Conservation (phyloP, 352 stramenopile species). For the Phytophthora vignae region DNA sequence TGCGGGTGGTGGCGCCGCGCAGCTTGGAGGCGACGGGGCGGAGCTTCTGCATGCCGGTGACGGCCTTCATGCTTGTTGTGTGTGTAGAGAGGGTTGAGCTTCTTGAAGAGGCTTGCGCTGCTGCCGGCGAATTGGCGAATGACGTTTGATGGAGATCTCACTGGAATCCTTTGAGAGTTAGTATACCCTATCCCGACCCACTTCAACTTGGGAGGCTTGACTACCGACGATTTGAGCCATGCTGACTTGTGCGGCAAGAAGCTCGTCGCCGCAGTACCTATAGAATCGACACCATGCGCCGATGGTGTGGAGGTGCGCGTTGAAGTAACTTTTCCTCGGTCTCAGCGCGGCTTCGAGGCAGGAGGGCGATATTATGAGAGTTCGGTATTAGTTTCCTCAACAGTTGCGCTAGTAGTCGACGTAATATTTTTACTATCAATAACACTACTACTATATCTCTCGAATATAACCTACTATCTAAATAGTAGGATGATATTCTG, state of each 20-base stretch:
- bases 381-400: no score
- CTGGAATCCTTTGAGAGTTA: neutral
- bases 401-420: no score
- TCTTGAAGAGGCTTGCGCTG: slow-evolving; percentile 13
- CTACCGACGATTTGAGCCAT: neutral
- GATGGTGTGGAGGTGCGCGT: neutral
- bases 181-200: no score
- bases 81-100: neutral
- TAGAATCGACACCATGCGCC: neutral
- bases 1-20: slow-evolving; percentile 31
- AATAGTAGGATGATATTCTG: no score
- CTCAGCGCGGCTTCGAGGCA: no score
- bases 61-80: slow-evolving; percentile 20
- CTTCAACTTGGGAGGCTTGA: slow-evolving; percentile 20
- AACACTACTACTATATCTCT: no score
- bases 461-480: no score
- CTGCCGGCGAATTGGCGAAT: slow-evolving; percentile 33
- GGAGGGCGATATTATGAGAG: no score
- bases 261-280: neutral
- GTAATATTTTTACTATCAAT: no score
- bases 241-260: neutral
- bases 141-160: neutral
- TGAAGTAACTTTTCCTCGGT: neutral
- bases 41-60: slow-evolving; percentile 22
- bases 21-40: slow-evolving; percentile 26